Evolutionary conservation across 2,329 filamentous ascomycete species (phyloP), one percentile per base, ranked within the genome.

Genomic region (Sarocladiaceae sp.): DNA sequence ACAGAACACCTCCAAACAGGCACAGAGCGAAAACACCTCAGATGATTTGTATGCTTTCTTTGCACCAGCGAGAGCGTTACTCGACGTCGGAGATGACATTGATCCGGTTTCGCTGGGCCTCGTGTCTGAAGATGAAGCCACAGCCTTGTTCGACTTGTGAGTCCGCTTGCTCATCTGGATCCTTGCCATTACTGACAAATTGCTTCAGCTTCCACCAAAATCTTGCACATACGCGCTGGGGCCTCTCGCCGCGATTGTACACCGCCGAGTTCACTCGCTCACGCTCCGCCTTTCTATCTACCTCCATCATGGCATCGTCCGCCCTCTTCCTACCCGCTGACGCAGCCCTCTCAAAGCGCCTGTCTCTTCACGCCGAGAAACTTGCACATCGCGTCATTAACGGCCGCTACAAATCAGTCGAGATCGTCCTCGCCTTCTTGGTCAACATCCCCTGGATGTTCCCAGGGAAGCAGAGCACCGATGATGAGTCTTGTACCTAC

Each of bases 371-470:
- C 51, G 74, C 75, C 49, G 80, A 77, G 49, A 68, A 68, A 19
- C 70, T 88, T 3, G 82, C 80, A 0, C 74, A 80, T 20, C 70
- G 75, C 21, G 73, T 87, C 33, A 78, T 83, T 41, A 63, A 71
- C 1, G 72, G 75, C 35, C 76, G 82, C 2, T 74, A 80, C 53
- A 75, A 81, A 45, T 88, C 83, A 0, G 81, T 85, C 5, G 83
- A 88, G 57, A 85, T 88, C 45, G 79, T 88, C 0, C 65, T 88
- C 1, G 83, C 80, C 0, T 87, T 87, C 55, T 83, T 88, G 78
- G 74, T 85, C 24, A 86, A 86, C 48, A 75, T 88, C 6, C 83
- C 83, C 0, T 88, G 83, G 83, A 85, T 87, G 74, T 77, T 78
- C 23, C 80, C 80, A 2, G 80, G 80, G 2, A 66, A 75, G 47